Conservation (phyloP, 331 rosid species). For the Quercus tomentella region DNA sequence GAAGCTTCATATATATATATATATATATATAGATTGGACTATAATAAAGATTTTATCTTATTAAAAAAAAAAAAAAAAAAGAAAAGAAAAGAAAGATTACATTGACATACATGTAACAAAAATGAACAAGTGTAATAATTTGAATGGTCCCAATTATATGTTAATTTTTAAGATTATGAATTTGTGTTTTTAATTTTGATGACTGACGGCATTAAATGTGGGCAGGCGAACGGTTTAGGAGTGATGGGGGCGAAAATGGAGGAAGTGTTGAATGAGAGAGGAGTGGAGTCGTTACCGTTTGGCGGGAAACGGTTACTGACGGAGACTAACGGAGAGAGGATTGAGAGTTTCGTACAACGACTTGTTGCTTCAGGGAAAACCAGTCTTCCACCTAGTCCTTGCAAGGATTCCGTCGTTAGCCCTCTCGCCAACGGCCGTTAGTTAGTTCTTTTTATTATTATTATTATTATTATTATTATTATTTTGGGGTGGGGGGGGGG, state of each 20-base stretch:
- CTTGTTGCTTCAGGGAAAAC: constrained; percentile 64
- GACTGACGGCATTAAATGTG: constrained; percentile 10
- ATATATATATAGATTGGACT: too few relatives aligned
- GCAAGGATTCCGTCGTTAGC: constrained; percentile 63
- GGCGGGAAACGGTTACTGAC: constrained; percentile 98
- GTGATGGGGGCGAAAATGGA: constrained; percentile 16
- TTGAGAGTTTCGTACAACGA: constrained; percentile 69
- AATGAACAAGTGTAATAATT: too few relatives aligned
- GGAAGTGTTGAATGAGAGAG: constrained; percentile 67
- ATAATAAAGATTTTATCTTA: too few relatives aligned
- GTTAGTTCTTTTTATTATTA: background rate
- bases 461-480: background rate
- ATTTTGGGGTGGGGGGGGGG: background rate
- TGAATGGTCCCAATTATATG: too few relatives aligned
- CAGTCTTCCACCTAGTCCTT: constrained; percentile 77
- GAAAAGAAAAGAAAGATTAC: background rate
- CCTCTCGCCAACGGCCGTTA: constrained; percentile 55
- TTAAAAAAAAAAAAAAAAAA: background rate
- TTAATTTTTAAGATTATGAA: background rate
- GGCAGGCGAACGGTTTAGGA: constrained; percentile 68
- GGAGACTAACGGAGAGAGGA: constrained; percentile 90
- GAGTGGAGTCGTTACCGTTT: constrained; percentile 87
- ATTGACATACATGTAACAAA: too few relatives aligned
- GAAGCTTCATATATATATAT: too few relatives aligned
- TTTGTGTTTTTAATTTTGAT: background rate